These are phyloP conservation scores for Arxiozyma heterogenica DNA, from an alignment of 1,139 yeast species.

Conservation along the genomic window DNA sequence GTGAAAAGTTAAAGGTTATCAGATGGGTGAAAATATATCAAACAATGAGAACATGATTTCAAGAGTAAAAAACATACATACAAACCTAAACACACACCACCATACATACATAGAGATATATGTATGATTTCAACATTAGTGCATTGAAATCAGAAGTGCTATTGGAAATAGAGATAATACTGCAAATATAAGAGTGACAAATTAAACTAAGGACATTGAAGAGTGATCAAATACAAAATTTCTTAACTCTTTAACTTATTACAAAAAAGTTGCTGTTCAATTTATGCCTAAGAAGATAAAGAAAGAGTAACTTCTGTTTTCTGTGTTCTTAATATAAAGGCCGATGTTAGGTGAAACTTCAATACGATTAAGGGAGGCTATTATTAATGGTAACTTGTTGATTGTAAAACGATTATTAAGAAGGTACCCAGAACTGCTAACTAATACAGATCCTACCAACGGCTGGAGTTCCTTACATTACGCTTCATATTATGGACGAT, in stretches of 20 bases:
- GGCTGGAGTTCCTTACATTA: constrained; percentile 92
- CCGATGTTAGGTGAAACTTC: constrained; percentile 51
- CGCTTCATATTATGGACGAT: constrained; percentile 74
- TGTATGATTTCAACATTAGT: neutral
- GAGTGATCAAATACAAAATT: no score
- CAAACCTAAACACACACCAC: neutral
- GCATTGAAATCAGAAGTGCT: neutral
- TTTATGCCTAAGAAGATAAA: no score
- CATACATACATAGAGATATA: neutral
- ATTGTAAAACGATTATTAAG: constrained; percentile 63
- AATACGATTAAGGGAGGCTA: constrained; percentile 63
- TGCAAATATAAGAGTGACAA: neutral
- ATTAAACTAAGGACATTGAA: neutral
- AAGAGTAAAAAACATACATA: neutral
- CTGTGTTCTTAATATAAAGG: no score
- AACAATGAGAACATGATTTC: neutral
- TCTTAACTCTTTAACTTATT: neutral
- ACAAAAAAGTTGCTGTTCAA: no score
- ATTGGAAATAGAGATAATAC: neutral
- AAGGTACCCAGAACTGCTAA: constrained; percentile 68
- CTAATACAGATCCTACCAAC: constrained; percentile 58
- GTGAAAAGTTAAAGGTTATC: neutral
- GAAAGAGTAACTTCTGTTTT: no score
- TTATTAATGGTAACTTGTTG: constrained; percentile 59
- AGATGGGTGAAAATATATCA: neutral